Conservation (phyloP, 1,139 yeast genomes). For the Diutina ranongensis region DNA sequence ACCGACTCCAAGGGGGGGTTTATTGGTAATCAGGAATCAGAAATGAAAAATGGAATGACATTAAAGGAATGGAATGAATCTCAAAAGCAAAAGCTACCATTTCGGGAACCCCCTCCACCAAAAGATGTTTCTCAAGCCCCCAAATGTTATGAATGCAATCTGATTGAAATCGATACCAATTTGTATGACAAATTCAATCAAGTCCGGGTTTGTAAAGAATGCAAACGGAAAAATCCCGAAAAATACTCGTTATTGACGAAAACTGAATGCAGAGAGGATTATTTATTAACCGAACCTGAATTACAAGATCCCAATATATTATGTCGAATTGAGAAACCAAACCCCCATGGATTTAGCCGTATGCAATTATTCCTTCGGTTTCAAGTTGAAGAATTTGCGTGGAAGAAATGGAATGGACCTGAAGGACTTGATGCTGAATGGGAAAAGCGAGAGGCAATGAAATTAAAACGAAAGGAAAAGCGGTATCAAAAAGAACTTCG, state of each 20-base stretch:
- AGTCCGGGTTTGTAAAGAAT: conserved; percentile 64
- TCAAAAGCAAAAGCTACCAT: conserved; percentile 24
- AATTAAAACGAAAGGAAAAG: conserved; percentile 65
- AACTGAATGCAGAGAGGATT: conserved; percentile 91
- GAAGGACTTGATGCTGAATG: conserved; percentile 89
- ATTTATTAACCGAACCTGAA: conserved; percentile 87
- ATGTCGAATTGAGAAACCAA: conserved; percentile 78
- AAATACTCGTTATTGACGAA: conserved; percentile 85
- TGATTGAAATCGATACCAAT: conserved; percentile 69
- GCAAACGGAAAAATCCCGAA: conserved; percentile 66
- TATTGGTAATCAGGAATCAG: conserved; percentile 21
- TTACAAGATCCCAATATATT: conserved; percentile 57
- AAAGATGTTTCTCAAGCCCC: conserved; percentile 62
- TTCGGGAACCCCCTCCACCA: conserved; percentile 56
- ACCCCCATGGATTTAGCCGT: conserved; percentile 87
- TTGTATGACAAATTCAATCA: conserved; percentile 55
- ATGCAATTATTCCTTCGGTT: conserved; percentile 87
- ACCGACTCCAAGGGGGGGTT: conserved; percentile 85
- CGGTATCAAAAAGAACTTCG: conserved; percentile 62
- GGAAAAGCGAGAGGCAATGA: conserved; percentile 66
- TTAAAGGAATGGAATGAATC: conserved; percentile 67
- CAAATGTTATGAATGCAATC: conserved; percentile 70
- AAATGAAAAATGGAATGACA: conserved; percentile 15
- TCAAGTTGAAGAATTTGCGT: conserved; percentile 88
- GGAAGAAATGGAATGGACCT: conserved; percentile 89